Percentiles rank a stretch among this genome's conserved stretches.
phyloP scores from a whole-genome alignment of 148 eudicot species.

The Polygonum maritimum region DNA sequence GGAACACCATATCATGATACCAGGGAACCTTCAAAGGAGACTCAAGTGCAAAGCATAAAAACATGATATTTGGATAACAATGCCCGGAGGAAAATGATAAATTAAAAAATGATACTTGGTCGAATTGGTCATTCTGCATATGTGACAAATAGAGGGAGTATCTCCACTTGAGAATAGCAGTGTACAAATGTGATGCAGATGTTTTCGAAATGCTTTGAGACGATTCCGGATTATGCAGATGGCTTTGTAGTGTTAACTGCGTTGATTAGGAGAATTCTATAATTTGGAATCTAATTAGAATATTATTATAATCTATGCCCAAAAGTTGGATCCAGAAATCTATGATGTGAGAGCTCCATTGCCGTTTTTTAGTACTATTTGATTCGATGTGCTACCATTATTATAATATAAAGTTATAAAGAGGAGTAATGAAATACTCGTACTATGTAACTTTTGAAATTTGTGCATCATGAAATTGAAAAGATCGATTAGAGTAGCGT shows the following conservation, averaged over 20 bases:
- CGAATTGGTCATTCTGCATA: no score
- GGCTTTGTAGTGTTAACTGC: not conserved
- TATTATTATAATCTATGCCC: not conserved
- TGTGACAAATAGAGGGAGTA: no score
- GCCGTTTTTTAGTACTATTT: not conserved
- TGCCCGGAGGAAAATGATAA: no score
- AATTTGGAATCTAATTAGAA: not conserved
- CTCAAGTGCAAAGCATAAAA: no score
- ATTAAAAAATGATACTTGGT: no score
- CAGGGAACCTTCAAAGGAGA: no score
- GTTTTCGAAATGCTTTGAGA: not conserved
- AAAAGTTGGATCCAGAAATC: not conserved
- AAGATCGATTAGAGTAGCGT: not conserved
- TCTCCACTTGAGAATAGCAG: not conserved
- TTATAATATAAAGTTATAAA: not conserved
- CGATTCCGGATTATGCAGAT: slow-evolving; percentile 1
- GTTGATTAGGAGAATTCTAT: not conserved
- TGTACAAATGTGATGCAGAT: no score
- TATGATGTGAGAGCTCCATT: not conserved
- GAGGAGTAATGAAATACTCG: not conserved
- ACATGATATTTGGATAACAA: no score
- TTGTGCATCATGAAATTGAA: not conserved
- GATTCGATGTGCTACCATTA: not conserved
- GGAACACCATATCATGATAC: no score
- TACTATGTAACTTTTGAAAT: not conserved